Evolutionary conservation across 306 rosid genomes (phyloP), one percentile per base, ranked within the genome.

Genomic region (Cucumis hystrix): DNA sequence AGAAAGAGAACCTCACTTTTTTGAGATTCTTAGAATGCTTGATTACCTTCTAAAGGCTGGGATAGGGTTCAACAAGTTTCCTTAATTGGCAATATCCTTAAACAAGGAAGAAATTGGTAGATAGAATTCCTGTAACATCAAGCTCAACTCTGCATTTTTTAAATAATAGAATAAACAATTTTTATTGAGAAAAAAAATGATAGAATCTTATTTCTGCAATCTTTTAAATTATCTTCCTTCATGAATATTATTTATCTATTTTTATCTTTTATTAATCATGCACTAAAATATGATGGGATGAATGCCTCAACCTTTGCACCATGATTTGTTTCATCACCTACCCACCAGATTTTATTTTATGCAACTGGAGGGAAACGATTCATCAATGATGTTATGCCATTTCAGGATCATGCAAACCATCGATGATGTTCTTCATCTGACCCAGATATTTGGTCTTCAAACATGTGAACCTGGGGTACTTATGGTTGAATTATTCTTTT

Each of bases 351-450:
- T 13, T 41, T 67, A 67, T 68, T 41, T 68, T 23, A 43, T 43
- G 23, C 39, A 12, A 69, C 57, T 21, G 30, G 57, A 69, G 73
- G 54, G 18, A 43, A 20, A 43, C 10, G 54, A 55, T 45, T 69
- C 6, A 45, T 45, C n/a, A 69, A 77, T 54, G 23, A 79, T 66
- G 55, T 76, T 75, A 81, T 86, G 80, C 39, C 56, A 83, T 85
- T 64, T 60, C 95, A 95, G 98, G 93, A 83, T 87, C 78, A 89
- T 92, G 94, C 85, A 83, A 79, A 84, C 97, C 84, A 84, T 95
- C 74, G 97, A 92, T 59, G 89, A 83, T 23, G 96, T 76, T 85
- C 96, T 92, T 84, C 95, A 87, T 81, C 93, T 95, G 84, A 88
- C 95, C 59, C 89, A 86, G 84, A 70, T 80, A 74, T 90, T 83